These are phyloP conservation scores for Picea sitchensis DNA, from an alignment of 75 land plant genomes.

Conservation along the genomic window DNA sequence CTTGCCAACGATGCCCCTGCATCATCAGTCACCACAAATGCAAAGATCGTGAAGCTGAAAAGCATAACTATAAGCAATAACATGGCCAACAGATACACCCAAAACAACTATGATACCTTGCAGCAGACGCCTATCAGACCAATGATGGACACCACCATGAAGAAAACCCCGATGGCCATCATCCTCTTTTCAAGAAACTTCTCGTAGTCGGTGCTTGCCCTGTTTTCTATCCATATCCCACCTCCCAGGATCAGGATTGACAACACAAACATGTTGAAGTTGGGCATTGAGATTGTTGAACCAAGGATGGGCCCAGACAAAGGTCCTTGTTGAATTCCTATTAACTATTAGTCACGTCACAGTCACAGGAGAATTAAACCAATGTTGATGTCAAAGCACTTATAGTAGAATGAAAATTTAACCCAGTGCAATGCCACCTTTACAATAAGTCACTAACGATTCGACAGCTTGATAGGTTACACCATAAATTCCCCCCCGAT, in stretches of 20 bases:
- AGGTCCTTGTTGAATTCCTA: too few relatives aligned
- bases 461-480: too few relatives aligned
- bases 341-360: too few relatives aligned
- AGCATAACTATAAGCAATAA: slow-evolving; percentile 34
- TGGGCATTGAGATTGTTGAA: slow-evolving; percentile 15
- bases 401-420: too few relatives aligned
- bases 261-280: slow-evolving; percentile 40
- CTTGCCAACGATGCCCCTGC: too few relatives aligned
- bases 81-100: slow-evolving; percentile 29
- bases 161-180: slow-evolving; percentile 39
- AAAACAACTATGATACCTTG: slow-evolving; percentile 20
- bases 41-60: slow-evolving; percentile 35
- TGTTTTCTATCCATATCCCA: slow-evolving; percentile 33
- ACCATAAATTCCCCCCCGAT: too few relatives aligned
- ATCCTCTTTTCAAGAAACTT: slow-evolving; percentile 42
- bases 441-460: too few relatives aligned
- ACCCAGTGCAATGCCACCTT: too few relatives aligned
- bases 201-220: slow-evolving; percentile 44
- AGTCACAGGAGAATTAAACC: too few relatives aligned
- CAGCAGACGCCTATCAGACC: slow-evolving; percentile 24
- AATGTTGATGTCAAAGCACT: too few relatives aligned
- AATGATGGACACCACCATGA: not conserved
- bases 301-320: too few relatives aligned
- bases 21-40: slow-evolving; percentile 43
- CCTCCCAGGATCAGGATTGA: slow-evolving; percentile 14